A percentile compares a stretch with the other conserved stretches of the same genome.
These are phyloP conservation scores for Suhomyces vadensis DNA, from an alignment of 805 yeast species.

Conservation along the genomic window DNA sequence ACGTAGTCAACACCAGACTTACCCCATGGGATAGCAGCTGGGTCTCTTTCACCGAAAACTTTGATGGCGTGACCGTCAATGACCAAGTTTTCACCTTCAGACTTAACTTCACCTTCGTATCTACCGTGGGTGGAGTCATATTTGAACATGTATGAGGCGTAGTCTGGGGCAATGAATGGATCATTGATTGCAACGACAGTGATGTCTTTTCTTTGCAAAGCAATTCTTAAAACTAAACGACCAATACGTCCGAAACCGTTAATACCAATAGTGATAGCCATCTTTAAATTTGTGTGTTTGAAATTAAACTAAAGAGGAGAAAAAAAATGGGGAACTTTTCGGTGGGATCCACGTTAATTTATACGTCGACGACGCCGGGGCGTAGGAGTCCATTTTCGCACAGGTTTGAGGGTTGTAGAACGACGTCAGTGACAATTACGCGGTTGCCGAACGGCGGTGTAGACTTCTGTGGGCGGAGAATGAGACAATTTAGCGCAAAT, in stretches of 20 bases:
- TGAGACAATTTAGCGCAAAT: too few species aligned
- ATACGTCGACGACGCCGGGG: constrained; percentile 10
- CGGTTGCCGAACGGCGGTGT: neutral
- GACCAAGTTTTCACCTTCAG: constrained; percentile 25
- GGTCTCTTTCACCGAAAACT: constrained; percentile 38
- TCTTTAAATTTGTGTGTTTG: constrained; percentile 11
- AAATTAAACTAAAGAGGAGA: neutral
- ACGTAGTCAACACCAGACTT: constrained; percentile 33
- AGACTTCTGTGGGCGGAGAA: too few species aligned
- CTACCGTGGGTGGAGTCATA: constrained; percentile 39
- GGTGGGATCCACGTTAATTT: constrained; percentile 3
- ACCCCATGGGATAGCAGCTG: constrained; percentile 37
- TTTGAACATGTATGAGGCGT: constrained; percentile 39
- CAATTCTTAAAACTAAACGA: constrained; percentile 36
- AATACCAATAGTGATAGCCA: constrained; percentile 33
- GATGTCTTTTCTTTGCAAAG: constrained; percentile 32
- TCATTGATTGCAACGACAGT: constrained; percentile 35
- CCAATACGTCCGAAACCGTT: constrained; percentile 41
- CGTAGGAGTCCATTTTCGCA: constrained; percentile 9
- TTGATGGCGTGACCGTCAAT: constrained; percentile 30
- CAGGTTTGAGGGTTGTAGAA: neutral
- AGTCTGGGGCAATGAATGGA: constrained; percentile 37
- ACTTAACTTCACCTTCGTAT: constrained; percentile 30
- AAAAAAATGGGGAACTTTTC: constrained; percentile 1
- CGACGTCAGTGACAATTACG: neutral